Base-by-base conservation (phyloP, 2,329 filamentous ascomycete species). In the Aspergillus sp. region DNA sequence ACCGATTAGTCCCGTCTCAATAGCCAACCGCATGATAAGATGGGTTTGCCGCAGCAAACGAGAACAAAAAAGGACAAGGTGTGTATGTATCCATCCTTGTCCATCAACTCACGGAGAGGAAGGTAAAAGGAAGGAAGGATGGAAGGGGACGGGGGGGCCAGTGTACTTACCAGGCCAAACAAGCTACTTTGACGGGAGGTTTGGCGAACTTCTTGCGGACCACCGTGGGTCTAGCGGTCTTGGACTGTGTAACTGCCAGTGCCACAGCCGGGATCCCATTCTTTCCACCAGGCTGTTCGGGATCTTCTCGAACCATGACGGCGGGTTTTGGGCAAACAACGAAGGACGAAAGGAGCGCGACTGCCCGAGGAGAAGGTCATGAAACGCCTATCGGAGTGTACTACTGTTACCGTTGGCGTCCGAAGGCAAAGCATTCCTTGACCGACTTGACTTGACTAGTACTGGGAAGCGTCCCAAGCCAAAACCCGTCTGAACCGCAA, bases 141-240 rank as follows among this genome's bases (percentile, higher is more conserved):
- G 27, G 30, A 36, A 36, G 32, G 32, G 32, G 32, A 36, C 5
- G 30, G 32, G 11, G 11, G 11, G 10, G 11, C 2, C 27, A 30
- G 27, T 30, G 27, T 5, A 11, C 75, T 70, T 69, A 79, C 77
- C 77, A 79, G 57, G 77, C 68, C 59, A 79, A 66, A 71, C 77
- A 79, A 47, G 77, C 77, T 68, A 79, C 75, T 66, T 79, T 79
- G 36, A 79, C 77, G 42, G 77, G 77, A 21, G 77, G 77, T 71
- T 78, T 78, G 53, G 75, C 74, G 62, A 79, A 79, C 68, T 78
- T 79, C 71, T 75, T 78, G 64, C 75, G 73, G 63, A 71, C 66
- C 62, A 73, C 71, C 51, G 69, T 69, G 65, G 72, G 69, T 57
- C 66, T 68, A 32, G 64, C 63, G 58, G 64, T 58, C 58, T 65